These are phyloP conservation scores for Xylaria sp. DNA, from an alignment of 2,329 filamentous ascomycete genomes.

Conservation along the genomic window DNA sequence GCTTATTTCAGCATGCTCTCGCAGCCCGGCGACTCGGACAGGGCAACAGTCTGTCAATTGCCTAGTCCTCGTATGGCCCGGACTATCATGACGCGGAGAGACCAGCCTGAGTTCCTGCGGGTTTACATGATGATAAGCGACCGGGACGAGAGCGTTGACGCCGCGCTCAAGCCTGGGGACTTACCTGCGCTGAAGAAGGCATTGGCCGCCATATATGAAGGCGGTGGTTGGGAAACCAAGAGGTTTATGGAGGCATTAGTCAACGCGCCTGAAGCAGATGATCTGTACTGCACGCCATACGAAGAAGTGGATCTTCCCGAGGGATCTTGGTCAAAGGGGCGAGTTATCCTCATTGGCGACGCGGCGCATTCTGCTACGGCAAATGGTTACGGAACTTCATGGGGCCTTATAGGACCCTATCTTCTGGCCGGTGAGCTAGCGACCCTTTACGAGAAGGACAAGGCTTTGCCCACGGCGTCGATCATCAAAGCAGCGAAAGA, in stretches of 20 bases:
- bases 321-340: slow-evolving; percentile 46
- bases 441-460: slow-evolving; percentile 29
- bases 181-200: slow-evolving; percentile 53
- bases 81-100: slow-evolving; percentile 38
- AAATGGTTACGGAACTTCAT: slow-evolving; percentile 58
- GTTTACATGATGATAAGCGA: slow-evolving; percentile 28
- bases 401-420: slow-evolving; percentile 60
- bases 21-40: slow-evolving; percentile 28
- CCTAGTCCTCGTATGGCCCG: slow-evolving; percentile 23
- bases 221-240: slow-evolving; percentile 58
- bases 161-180: slow-evolving; percentile 38
- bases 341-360: slow-evolving; percentile 61
- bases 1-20: slow-evolving; percentile 45
- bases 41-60: slow-evolving; percentile 27
- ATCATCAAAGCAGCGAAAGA: slow-evolving; percentile 29
- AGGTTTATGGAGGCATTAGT: slow-evolving; percentile 53
- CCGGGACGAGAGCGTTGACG: slow-evolving; percentile 27
- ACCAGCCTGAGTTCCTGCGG: slow-evolving; percentile 39
- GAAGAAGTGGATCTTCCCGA: slow-evolving; percentile 53
- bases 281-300: slow-evolving; percentile 58
- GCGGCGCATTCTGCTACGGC: slow-evolving; percentile 59
- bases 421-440: slow-evolving; percentile 61
- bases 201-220: slow-evolving; percentile 55
- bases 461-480: slow-evolving; percentile 15
- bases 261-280: slow-evolving; percentile 49